Evolutionary conservation across 148 eudicot species (phyloP).

Genomic region (Fagopyrum esculentum): DNA sequence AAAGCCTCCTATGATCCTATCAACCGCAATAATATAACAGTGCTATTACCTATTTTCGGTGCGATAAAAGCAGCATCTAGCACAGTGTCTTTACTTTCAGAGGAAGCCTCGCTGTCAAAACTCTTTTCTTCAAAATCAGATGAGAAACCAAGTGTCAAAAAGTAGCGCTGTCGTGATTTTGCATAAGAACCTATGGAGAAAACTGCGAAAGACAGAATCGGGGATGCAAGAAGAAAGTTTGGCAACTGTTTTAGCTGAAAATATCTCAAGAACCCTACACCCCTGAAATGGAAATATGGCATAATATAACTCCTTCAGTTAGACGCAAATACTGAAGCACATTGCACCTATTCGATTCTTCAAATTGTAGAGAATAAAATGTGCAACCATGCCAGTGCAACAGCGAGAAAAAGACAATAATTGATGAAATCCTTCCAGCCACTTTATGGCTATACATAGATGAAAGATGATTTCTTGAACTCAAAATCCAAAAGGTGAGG

Average conservation of each 20-base stretch:
- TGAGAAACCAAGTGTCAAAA: conserved; percentile 68
- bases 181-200: conserved; percentile 51
- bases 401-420: not conserved
- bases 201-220: conserved; percentile 67
- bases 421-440: not conserved
- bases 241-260: conserved; percentile 88
- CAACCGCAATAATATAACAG: not conserved
- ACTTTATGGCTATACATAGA: not conserved
- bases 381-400: not conserved
- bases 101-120: conserved; percentile 17
- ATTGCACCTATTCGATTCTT: not conserved
- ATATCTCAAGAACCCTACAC: conserved; percentile 83
- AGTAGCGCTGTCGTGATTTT: conserved; percentile 44
- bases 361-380: not conserved
- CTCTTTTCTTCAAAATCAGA: conserved; percentile 22
- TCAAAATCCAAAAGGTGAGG: not conserved
- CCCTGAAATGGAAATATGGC: conserved; percentile 43
- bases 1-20: not conserved
- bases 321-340: not conserved
- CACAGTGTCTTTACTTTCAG: conserved; percentile 16
- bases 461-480: not conserved
- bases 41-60: conserved; percentile 37
- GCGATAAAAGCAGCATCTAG: conserved; percentile 16
- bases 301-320: not conserved
- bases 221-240: conserved; percentile 84